Percentiles rank a stretch among this genome's conserved stretches.
phyloP scores from a whole-genome alignment of 2,329 filamentous ascomycete genomes.

The Pyricularia sp. region DNA sequence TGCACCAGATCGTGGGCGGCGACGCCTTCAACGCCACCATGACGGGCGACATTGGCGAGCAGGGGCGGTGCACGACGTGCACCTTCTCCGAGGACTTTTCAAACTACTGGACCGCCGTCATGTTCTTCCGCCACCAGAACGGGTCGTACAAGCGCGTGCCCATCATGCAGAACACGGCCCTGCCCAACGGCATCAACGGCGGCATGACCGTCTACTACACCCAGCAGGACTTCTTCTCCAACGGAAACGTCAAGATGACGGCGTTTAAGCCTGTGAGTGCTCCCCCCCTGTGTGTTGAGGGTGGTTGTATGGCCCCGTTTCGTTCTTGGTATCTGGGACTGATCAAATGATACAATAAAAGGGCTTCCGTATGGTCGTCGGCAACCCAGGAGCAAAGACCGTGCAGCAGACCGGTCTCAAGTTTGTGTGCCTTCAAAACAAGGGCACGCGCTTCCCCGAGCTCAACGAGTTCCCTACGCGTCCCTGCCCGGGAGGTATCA shows the following conservation, averaged over 20 bases:
- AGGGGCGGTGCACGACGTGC: conserved; percentile 23
- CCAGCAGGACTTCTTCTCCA: conserved; percentile 19
- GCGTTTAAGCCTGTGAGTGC: conserved; percentile 27
- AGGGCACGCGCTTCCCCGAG: conserved; percentile 29
- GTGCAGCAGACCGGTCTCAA: conserved; percentile 26
- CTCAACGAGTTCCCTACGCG: conserved; percentile 27
- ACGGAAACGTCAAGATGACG: conserved; percentile 28
- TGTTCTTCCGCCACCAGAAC: conserved; percentile 15
- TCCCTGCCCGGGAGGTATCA: conserved; percentile 29
- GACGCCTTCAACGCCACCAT: conserved; percentile 14
- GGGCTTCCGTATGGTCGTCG: conserved; percentile 35
- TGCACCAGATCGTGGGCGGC: conserved; percentile 16
- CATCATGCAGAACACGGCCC: conserved; percentile 16
- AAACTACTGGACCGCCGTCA: conserved; percentile 23
- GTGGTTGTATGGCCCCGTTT: too few species aligned
- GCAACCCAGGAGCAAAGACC: conserved; percentile 20
- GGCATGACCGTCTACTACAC: conserved; percentile 31
- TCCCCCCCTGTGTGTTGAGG: too few species aligned
- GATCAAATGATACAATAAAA: too few species aligned
- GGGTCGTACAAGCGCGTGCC: conserved; percentile 21
- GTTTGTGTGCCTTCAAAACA: conserved; percentile 30
- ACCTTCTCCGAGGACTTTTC: conserved; percentile 22
- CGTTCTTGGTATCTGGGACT: too few species aligned
- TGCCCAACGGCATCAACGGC: conserved; percentile 19
- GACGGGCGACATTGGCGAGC: conserved; percentile 18